A percentile compares a stretch with the other conserved stretches of the same genome.
Evolutionary conservation across 2,329 filamentous ascomycete species (phyloP).

Genomic region (Penicillium sp.): DNA sequence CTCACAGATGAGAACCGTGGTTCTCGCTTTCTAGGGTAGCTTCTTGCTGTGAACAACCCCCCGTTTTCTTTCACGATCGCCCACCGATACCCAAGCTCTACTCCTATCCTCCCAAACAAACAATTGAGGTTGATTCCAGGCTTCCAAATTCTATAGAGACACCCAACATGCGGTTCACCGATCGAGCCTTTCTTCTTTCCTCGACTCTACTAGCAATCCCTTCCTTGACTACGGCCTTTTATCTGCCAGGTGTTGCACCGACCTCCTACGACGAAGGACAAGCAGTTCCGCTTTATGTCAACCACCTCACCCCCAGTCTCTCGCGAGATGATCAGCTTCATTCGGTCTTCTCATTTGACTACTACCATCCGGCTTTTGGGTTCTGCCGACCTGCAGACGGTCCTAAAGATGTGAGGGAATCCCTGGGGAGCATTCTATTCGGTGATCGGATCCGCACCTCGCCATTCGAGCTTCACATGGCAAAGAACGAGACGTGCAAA

Average conservation of each 20-base stretch:
- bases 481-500: constrained; percentile 77
- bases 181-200: constrained; percentile 24
- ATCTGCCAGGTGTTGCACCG: constrained; percentile 89
- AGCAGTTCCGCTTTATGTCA: constrained; percentile 78
- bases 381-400: constrained; percentile 76
- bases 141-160: constrained; percentile 9
- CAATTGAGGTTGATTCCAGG: constrained; percentile 13
- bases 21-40: background rate
- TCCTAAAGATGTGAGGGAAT: constrained; percentile 72
- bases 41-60: background rate
- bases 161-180: constrained; percentile 31
- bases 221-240: constrained; percentile 60
- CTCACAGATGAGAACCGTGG: constrained; percentile 2
- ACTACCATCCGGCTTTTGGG: constrained; percentile 79
- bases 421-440: constrained; percentile 89
- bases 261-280: constrained; percentile 79
- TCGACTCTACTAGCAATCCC: constrained; percentile 27
- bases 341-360: constrained; percentile 92
- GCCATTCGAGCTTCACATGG: constrained; percentile 82
- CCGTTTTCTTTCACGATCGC: background rate
- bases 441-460: constrained; percentile 97
- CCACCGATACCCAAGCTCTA: background rate
- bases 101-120: constrained; percentile 3
- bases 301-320: constrained; percentile 78
- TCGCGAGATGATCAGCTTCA: constrained; percentile 72